Conservation (phyloP, 345 rosid genomes). For the Citrus glauca region DNA sequence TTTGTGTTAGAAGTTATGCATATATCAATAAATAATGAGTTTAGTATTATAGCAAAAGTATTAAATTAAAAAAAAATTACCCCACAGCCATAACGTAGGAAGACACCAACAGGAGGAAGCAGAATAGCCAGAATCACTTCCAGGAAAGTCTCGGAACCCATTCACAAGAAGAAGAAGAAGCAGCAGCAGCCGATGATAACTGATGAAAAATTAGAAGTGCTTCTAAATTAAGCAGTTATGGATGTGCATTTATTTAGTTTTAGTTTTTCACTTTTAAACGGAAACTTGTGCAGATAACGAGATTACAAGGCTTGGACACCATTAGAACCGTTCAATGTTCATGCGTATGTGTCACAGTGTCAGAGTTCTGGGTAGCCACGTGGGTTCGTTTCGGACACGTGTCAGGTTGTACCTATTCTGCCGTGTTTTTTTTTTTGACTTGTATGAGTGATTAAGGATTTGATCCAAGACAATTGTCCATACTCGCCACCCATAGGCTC, state of each 20-base stretch:
- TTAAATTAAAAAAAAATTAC: conserved; percentile 25
- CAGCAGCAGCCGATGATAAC: background rate
- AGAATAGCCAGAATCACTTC: conserved; percentile 85
- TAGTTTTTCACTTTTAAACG: no score
- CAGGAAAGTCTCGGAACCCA: conserved; percentile 83
- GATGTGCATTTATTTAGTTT: background rate
- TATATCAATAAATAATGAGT: background rate
- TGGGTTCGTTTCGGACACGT: background rate
- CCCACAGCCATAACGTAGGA: conserved; percentile 90
- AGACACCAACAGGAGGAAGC: conserved; percentile 88
- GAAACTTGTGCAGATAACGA: background rate
- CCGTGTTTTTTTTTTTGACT: background rate
- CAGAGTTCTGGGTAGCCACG: conserved; percentile 3
- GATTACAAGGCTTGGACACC: background rate
- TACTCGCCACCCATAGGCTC: background rate
- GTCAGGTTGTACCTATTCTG: background rate
- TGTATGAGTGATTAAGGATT: background rate
- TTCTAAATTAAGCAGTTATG: background rate
- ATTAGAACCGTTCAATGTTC: no score
- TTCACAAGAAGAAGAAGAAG: conserved; percentile 2
- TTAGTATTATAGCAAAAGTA: background rate
- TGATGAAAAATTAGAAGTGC: background rate
- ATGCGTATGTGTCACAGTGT: background rate
- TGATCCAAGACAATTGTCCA: background rate
- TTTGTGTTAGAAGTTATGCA: background rate